Evolutionary conservation across 2,329 filamentous ascomycete genomes (phyloP), one percentile per base, ranked within the genome.

Genomic region (Alternaria atra): DNA sequence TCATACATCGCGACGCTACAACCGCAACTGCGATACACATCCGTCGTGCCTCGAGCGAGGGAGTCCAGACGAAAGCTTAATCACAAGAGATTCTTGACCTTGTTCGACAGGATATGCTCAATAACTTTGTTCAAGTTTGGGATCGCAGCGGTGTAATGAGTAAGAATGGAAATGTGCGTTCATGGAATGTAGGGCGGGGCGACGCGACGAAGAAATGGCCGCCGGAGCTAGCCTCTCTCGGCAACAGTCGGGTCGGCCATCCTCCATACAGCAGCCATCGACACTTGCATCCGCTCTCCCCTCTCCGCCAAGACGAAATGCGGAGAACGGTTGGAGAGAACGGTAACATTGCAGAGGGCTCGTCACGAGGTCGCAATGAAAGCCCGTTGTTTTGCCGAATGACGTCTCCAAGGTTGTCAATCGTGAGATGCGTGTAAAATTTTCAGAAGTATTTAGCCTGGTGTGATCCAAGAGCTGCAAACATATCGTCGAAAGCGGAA

Each of bases 281-380:
- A 30, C 39, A 20, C 30, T 58, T 30, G 37, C 46, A 50, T 52
- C 55, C 47, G 48, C 55, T 51, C 17, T 52, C 61, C 61, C 63
- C 64, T 66, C 61, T 44, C 55, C 29, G 59, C 65, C 66, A 65
- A 65, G 64, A 35, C 52, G 58, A 51, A 30, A 47, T 60, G 65
- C 55, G 63, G 65, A 66, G 61, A 58, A 58, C 56, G 63, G 59
- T 62, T 61, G 53, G 51, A 20, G 23, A 48, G 39, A 32, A 51
- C 58, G 62, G 55, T 44, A 47, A 46, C 32, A 51, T 50, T 50
- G 54, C 52, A 42, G 42, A 59, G 53, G 50, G 43, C 55, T 62
- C 63, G 63, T 64, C 44, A 64, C 63, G 58, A 53, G 65, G 51
- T 44, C 37, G 4, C 6, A 52, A 57, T 44, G 29, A 27, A 40